Evolutionary conservation across 2,329 filamentous ascomycete genomes (phyloP).

Genomic region (Fusarium pilosicola): DNA sequence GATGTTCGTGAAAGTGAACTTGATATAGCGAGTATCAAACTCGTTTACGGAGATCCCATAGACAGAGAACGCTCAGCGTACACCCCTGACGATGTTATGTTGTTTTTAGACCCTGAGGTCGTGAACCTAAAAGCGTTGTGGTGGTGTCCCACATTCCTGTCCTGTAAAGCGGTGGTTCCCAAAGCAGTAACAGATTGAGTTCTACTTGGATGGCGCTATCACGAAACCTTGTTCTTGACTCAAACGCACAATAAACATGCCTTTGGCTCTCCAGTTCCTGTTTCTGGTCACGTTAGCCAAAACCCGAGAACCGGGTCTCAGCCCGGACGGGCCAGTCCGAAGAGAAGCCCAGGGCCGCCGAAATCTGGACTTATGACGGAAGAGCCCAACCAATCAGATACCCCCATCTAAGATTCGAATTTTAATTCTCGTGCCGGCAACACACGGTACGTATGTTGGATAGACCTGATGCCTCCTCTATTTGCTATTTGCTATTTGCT

Average conservation of each 20-base stretch:
- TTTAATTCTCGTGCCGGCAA: not conserved
- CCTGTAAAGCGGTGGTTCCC: not conserved
- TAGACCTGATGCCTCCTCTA: not conserved
- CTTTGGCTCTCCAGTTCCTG: not conserved
- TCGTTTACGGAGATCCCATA: not conserved
- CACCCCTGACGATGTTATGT: not conserved
- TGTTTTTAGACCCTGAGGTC: constrained; percentile 6
- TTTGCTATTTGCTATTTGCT: not conserved
- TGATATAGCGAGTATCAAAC: not conserved
- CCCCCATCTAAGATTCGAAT: not conserved
- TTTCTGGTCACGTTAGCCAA: constrained; percentile 7
- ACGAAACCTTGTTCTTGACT: constrained; percentile 11
- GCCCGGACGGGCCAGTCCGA: constrained; percentile 29
- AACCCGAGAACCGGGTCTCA: constrained; percentile 12
- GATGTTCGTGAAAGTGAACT: not conserved
- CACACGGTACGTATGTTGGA: not conserved
- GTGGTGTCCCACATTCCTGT: constrained; percentile 34
- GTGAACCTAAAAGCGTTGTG: constrained; percentile 3
- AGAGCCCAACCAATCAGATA: not conserved
- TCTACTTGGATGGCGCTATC: not conserved
- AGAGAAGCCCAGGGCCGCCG: not conserved
- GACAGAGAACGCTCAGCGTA: not conserved
- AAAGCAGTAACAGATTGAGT: constrained; percentile 17
- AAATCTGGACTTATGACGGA: constrained; percentile 5
- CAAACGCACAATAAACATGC: not conserved